These are phyloP conservation scores for Mrakia hoshinonis DNA, from an alignment of 768 basidiomycete species.

Conservation along the genomic window DNA sequence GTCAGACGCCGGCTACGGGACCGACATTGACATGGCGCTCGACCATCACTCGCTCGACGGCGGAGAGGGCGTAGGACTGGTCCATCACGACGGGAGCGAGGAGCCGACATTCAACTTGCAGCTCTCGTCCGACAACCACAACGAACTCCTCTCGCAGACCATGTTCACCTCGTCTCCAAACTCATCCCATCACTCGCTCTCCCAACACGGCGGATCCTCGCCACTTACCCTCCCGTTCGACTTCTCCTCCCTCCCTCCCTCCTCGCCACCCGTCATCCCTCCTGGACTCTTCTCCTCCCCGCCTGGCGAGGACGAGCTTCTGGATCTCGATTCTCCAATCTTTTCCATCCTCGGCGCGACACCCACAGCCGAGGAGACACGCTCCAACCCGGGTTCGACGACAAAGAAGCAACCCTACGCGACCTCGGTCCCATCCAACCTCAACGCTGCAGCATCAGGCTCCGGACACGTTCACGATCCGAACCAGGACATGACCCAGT, in stretches of 20 bases:
- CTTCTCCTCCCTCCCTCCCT: slow-evolving; percentile 27
- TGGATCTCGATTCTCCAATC: slow-evolving; percentile 6
- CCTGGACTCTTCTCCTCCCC: slow-evolving; percentile 25
- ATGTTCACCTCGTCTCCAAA: slow-evolving; percentile 19
- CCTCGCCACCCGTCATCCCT: slow-evolving; percentile 23
- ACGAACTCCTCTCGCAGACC: slow-evolving; percentile 12
- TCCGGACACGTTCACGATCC: not conserved
- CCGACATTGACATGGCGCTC: not conserved
- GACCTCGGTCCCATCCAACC: not conserved
- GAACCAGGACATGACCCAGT: not conserved
- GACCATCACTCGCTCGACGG: slow-evolving; percentile 12
- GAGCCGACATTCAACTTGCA: not conserved
- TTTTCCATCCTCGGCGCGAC: slow-evolving; percentile 9
- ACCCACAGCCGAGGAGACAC: not conserved
- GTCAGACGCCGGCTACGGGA: slow-evolving; percentile 2
- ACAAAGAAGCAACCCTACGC: not conserved
- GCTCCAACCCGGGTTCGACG: not conserved
- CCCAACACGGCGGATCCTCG: slow-evolving; percentile 16
- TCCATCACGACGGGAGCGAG: not conserved
- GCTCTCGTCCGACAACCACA: slow-evolving; percentile 9
- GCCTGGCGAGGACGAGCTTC: slow-evolving; percentile 1
- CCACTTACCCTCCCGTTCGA: slow-evolving; percentile 22
- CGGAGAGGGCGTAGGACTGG: not conserved
- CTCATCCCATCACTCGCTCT: slow-evolving; percentile 10
- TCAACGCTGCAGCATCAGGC: not conserved